phyloP scores from a whole-genome alignment of 495 filamentous ascomycete species.

The Lasiosphaeria miniovina region DNA sequence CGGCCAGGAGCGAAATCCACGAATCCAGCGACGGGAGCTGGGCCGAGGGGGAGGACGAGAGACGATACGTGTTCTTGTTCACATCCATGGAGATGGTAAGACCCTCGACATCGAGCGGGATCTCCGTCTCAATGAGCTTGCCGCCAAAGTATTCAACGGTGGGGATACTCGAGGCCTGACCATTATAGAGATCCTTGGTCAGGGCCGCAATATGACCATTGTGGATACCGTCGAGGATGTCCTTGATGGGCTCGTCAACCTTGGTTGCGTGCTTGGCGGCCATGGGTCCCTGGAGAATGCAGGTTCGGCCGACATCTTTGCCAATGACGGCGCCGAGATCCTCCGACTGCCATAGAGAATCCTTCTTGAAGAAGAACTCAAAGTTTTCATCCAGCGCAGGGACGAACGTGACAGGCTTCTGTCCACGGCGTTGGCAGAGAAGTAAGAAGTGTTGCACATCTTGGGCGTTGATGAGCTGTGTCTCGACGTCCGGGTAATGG shows the following conservation, averaged over 20 bases:
- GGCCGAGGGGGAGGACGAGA: conserved; percentile 65
- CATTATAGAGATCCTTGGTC: conserved; percentile 74
- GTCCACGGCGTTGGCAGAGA: conserved; percentile 86
- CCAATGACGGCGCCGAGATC: conserved; percentile 92
- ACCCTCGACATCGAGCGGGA: conserved; percentile 70
- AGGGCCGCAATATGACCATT: conserved; percentile 76
- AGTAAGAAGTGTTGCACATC: conserved; percentile 94
- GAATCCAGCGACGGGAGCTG: conserved; percentile 71
- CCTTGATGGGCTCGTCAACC: conserved; percentile 88
- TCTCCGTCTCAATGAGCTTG: conserved; percentile 61
- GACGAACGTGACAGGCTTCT: conserved; percentile 96
- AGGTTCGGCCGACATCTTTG: conserved; percentile 91
- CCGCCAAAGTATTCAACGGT: conserved; percentile 94
- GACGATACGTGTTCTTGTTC: conserved; percentile 73
- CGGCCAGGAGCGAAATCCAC: conserved; percentile 90
- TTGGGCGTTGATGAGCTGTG: conserved; percentile 92
- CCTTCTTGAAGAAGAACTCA: conserved; percentile 99
- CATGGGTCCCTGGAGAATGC: conserved; percentile 94
- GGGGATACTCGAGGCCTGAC: conserved; percentile 70
- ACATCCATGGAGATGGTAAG: conserved; percentile 72
- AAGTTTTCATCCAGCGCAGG: conserved; percentile 91
- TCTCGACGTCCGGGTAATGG: conserved; percentile 78
- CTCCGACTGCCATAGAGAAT: conserved; percentile 99
- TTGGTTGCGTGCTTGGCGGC: conserved; percentile 85
- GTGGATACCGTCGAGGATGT: conserved; percentile 89